Evolutionary conservation across 352 stramenopile genomes (phyloP).

Genomic region (Pythium rishiriense): DNA sequence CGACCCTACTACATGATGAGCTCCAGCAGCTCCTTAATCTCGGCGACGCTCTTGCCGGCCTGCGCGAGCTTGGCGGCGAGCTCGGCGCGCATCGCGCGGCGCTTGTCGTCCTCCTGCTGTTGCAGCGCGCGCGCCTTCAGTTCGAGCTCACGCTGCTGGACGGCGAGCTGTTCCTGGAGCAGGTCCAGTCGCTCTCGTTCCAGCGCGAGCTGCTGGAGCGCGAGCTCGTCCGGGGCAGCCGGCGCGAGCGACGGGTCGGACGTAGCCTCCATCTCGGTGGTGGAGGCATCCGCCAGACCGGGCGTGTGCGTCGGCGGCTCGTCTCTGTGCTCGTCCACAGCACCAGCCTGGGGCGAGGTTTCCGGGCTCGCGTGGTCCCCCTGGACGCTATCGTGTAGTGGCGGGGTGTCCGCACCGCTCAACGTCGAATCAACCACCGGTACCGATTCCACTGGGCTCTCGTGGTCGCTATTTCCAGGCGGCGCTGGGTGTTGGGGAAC

Average conservation of each 20-base stretch:
- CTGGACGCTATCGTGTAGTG: too few relatives aligned
- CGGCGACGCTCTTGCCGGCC: constrained; percentile 21
- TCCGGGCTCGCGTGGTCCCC: too few relatives aligned
- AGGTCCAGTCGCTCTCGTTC: constrained; percentile 46
- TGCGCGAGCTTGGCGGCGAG: constrained; percentile 23
- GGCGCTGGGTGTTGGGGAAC: background rate
- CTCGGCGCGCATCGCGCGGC: constrained; percentile 23
- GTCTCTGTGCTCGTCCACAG: too few relatives aligned
- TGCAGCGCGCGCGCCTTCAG: constrained; percentile 42
- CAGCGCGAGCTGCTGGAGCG: constrained; percentile 26
- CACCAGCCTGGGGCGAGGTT: too few relatives aligned
- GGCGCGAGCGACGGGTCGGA: background rate
- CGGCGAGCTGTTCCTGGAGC: constrained; percentile 24
- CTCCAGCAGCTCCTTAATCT: constrained; percentile 29
- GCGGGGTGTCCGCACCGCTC: too few relatives aligned
- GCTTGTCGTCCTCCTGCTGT: constrained; percentile 35
- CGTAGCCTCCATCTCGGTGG: background rate
- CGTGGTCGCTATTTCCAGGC: background rate
- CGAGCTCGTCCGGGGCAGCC: background rate
- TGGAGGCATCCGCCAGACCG: background rate
- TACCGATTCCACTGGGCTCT: background rate
- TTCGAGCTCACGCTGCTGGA: constrained; percentile 44
- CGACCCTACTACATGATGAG: constrained; percentile 5
- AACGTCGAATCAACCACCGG: background rate
- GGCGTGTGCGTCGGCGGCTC: too few relatives aligned